A percentile compares a stretch with the other conserved stretches of the same genome.
Evolutionary conservation across 1,284 basidiomycete species (phyloP).

Genomic region (Porphyrellus sp.): DNA sequence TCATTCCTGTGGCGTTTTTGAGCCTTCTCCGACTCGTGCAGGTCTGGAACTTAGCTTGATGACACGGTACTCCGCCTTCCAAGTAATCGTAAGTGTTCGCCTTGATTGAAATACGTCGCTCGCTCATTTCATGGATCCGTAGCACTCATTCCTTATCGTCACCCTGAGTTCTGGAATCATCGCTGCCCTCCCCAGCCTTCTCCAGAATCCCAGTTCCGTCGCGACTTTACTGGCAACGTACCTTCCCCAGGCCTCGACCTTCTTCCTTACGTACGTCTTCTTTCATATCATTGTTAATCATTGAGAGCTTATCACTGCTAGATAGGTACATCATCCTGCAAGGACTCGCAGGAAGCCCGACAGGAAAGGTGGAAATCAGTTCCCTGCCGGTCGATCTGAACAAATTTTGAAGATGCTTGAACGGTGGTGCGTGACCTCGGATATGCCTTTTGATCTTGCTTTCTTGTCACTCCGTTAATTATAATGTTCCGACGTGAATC

Average conservation of each 20-base stretch:
- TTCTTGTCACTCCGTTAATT: not conserved
- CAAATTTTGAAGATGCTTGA: slow-evolving; percentile 29
- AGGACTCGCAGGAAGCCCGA: slow-evolving; percentile 72
- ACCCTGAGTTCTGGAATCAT: slow-evolving; percentile 82
- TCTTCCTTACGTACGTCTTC: slow-evolving; percentile 83
- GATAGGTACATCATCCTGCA: slow-evolving; percentile 62
- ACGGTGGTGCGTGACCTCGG: slow-evolving; percentile 1
- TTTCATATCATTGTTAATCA: not conserved
- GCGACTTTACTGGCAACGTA: slow-evolving; percentile 69
- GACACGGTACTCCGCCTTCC: slow-evolving; percentile 90
- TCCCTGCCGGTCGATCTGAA: slow-evolving; percentile 40
- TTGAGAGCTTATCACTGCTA: not conserved
- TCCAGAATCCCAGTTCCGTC: slow-evolving; percentile 58
- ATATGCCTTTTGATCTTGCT: not conserved
- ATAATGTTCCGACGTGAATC: not conserved
- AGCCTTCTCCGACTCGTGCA: slow-evolving; percentile 71
- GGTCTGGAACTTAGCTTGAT: slow-evolving; percentile 89
- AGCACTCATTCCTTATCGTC: slow-evolving; percentile 89
- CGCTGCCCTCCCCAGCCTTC: slow-evolving; percentile 60
- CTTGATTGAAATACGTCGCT: not conserved
- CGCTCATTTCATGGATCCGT: slow-evolving; percentile 3
- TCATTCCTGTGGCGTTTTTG: too few relatives aligned
- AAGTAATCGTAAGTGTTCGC: slow-evolving; percentile 67
- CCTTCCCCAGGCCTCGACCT: slow-evolving; percentile 83
- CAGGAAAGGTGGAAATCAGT: slow-evolving; percentile 63